phyloP scores from a whole-genome alignment of 495 filamentous ascomycete genomes.

The Penicillium cataractarum region DNA sequence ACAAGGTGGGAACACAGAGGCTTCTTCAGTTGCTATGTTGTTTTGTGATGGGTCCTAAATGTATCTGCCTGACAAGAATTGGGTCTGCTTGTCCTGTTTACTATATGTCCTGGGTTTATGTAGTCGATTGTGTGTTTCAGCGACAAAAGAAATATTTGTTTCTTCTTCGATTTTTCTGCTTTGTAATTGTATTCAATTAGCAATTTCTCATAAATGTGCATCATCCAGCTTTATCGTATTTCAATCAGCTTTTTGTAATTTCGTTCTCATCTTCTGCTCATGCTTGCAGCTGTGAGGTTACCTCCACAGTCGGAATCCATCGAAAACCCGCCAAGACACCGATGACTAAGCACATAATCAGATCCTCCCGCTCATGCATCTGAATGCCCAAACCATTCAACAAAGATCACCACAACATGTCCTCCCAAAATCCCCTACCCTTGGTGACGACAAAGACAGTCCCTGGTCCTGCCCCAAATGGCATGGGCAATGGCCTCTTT shows the following conservation, averaged over 20 bases:
- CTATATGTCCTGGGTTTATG: constrained; percentile 17
- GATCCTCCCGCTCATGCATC: constrained; percentile 2
- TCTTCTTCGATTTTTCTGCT: not conserved
- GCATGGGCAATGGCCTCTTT: constrained; percentile 48
- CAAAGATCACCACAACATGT: constrained; percentile 22
- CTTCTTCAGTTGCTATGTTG: constrained; percentile 6
- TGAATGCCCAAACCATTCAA: not conserved
- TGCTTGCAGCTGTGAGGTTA: too few relatives aligned
- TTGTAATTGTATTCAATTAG: not conserved
- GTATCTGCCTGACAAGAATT: constrained; percentile 18
- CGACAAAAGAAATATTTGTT: constrained; percentile 31
- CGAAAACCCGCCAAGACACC: constrained; percentile 5
- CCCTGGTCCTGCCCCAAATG: constrained; percentile 31
- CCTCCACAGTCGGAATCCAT: too few relatives aligned
- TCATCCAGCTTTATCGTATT: not conserved
- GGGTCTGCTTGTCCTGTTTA: constrained; percentile 19
- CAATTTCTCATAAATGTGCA: not conserved
- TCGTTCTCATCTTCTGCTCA: not conserved
- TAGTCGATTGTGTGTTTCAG: constrained; percentile 34
- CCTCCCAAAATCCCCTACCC: constrained; percentile 21
- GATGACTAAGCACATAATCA: constrained; percentile 14
- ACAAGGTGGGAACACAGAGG: constrained; percentile 24
- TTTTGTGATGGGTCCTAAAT: constrained; percentile 20
- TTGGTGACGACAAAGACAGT: constrained; percentile 35
- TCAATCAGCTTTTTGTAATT: not conserved